Base-by-base conservation (phyloP, 306 rosid genomes). In the Bauhinia variegata region DNA sequence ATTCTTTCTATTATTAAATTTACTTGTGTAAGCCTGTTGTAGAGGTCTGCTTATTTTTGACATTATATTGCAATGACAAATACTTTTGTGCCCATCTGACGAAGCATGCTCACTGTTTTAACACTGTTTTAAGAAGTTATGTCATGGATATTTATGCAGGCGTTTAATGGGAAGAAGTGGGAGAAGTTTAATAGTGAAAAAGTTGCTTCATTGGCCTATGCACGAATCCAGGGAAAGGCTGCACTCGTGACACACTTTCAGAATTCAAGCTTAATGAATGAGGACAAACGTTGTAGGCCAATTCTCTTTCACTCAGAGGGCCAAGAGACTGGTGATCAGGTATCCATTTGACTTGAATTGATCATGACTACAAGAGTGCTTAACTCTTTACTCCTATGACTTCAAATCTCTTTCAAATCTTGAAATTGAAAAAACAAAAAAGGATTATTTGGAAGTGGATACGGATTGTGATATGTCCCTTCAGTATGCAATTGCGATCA, bases 231-330 rank as follows among this genome's bases (percentile, higher is more conserved):
- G 74, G 97, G 97, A 43, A 92, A 89, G 85, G 78, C 85, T 72
- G 95, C 97, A 8, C 92, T 92, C 60, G 97, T 92, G 65, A 85
- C 87, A 48, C 97, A 92, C 78, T 92, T 92, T 67, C 97, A 92
- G 82, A 92, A 87, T 70, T 89, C 96, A 50, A 92, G 97, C 80
- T 80, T 89, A 62, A 89, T 89, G 97, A 89, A 87, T 63, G 97
- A 92, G 79, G 97, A 92, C 78, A 92, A 92, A 80, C 84, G 89
- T 60, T 92, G 97, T 68, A 85, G 96, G 61, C 97, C 96, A 6
- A 92, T 89, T 73, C 92, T 92, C 63, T 92, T 92, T 62, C 95
- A 86, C 71, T 87, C 88, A 32, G 97, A 85, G 80, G 96, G 96
- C 74, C 92, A 83, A 82, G 95, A 87, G 53, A 80, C 83, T 52